Conservation (phyloP, 164 flowering plant species). For the Vitis rotundifolia region DNA sequence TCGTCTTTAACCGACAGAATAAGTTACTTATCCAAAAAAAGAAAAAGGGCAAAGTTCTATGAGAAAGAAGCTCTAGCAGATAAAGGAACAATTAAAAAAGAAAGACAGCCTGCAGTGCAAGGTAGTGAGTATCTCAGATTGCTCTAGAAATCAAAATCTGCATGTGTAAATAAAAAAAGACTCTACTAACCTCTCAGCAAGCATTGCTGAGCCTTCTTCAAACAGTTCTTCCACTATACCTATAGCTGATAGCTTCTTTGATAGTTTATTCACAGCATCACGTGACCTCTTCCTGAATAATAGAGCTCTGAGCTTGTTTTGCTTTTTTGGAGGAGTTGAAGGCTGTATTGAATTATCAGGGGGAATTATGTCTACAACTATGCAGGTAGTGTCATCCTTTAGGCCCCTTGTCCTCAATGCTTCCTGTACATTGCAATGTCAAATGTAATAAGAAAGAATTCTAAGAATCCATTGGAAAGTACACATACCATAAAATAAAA, state of each 20-base stretch:
- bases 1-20: background rate
- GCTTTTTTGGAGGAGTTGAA: constrained; percentile 59
- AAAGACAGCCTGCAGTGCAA: background rate
- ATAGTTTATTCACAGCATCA: constrained; percentile 49
- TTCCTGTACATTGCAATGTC: constrained; percentile 43
- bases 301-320: constrained; percentile 52
- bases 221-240: constrained; percentile 84
- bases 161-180: background rate
- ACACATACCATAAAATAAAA: background rate
- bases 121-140: background rate
- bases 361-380: constrained; percentile 88
- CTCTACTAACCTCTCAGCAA: constrained; percentile 73
- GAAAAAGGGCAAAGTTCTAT: background rate
- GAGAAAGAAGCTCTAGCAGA: background rate
- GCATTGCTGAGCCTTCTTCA: constrained; percentile 97
- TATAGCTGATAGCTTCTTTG: constrained; percentile 72
- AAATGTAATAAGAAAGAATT: constrained; percentile 5
- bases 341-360: constrained; percentile 50
- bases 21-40: background rate
- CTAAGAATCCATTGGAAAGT: background rate
- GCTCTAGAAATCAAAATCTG: background rate
- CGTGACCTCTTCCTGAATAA: constrained; percentile 57
- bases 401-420: constrained; percentile 78
- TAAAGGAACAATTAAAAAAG: background rate
- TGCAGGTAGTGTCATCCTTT: constrained; percentile 90